Evolutionary conservation across 495 filamentous ascomycete species (phyloP).

Genomic region (Aspergillus affinis): DNA sequence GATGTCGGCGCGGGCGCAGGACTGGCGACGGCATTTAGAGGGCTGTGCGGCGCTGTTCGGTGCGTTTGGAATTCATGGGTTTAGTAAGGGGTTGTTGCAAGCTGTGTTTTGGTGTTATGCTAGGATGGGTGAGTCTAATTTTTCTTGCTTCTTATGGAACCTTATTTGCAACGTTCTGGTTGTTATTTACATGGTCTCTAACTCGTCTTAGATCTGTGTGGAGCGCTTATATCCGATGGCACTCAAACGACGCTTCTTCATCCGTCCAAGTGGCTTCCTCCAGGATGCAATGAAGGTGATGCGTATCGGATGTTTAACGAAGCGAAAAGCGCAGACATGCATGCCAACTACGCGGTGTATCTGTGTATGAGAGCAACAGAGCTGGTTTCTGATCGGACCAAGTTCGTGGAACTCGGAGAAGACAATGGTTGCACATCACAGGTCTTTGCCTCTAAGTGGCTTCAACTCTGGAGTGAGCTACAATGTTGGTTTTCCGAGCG

Average conservation of each 20-base stretch:
- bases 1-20: constrained; percentile 47
- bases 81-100: constrained; percentile 38
- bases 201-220: constrained; percentile 40
- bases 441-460: constrained; percentile 32
- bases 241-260: constrained; percentile 42
- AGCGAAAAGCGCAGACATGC: constrained; percentile 35
- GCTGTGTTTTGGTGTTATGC: constrained; percentile 53
- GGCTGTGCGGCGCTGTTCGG: constrained; percentile 48
- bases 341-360: constrained; percentile 50
- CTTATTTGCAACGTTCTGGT: no score
- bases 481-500: constrained; percentile 42
- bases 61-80: constrained; percentile 42
- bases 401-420: constrained; percentile 34
- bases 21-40: constrained; percentile 49
- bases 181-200: constrained; percentile 10
- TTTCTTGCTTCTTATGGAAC: neutral
- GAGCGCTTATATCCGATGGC: constrained; percentile 46
- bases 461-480: constrained; percentile 42
- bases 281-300: constrained; percentile 30
- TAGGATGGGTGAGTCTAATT: constrained; percentile 37
- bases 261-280: constrained; percentile 41
- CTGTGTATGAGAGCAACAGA: constrained; percentile 43
- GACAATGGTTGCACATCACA: constrained; percentile 32
- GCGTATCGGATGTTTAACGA: constrained; percentile 31
- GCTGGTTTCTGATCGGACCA: constrained; percentile 40